Conservation (phyloP, 768 basidiomycete species). For the Pleurotus djamor region DNA sequence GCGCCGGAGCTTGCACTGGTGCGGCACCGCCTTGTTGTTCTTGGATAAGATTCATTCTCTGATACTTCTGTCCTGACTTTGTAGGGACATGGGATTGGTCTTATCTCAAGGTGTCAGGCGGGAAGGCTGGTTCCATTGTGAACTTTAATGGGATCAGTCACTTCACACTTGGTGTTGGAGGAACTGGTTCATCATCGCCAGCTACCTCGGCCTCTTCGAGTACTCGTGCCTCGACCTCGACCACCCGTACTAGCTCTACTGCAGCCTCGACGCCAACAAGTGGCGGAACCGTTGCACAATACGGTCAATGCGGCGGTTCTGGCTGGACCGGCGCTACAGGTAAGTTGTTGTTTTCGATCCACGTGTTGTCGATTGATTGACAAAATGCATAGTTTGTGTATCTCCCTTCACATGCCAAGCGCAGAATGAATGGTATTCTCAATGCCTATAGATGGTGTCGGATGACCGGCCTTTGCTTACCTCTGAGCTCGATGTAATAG, state of each 20-base stretch:
- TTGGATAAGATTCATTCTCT: neutral
- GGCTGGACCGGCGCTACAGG: neutral
- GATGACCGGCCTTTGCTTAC: too few species aligned
- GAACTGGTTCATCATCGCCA: neutral
- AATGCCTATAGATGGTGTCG: neutral
- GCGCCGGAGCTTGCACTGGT: constrained; percentile 48
- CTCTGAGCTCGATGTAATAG: too few species aligned
- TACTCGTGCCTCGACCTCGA: too few species aligned
- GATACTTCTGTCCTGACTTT: neutral
- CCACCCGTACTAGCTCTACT: too few species aligned
- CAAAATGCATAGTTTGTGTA: neutral
- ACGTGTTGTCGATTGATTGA: too few species aligned
- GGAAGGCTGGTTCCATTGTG: constrained; percentile 34
- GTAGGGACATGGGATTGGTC: constrained; percentile 53
- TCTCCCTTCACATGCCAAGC: neutral
- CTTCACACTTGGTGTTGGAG: constrained; percentile 11
- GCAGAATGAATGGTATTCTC: neutral
- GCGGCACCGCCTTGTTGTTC: constrained; percentile 6
- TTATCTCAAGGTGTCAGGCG: constrained; percentile 40
- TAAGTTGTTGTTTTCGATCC: neutral
- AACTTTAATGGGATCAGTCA: constrained; percentile 30
- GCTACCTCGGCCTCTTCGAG: too few species aligned
- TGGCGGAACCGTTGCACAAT: neutral
- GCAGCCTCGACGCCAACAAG: too few species aligned
- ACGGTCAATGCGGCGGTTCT: neutral